Evolutionary conservation across 192 early-diverging fungal genomes (phyloP).

Genomic region (Podila epicladia): DNA sequence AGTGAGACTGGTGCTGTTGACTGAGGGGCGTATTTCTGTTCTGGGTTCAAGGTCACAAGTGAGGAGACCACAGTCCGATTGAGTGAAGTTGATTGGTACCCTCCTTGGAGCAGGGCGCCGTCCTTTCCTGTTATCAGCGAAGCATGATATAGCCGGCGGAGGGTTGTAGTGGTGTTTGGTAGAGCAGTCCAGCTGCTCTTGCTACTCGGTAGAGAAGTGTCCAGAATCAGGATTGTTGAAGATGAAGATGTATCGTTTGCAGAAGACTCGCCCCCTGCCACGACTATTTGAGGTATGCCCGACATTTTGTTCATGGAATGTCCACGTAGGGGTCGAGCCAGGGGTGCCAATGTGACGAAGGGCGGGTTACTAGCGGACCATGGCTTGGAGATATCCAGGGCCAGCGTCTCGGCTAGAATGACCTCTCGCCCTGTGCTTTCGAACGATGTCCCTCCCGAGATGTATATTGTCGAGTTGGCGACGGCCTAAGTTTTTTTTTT

Average conservation of each 20-base stretch:
- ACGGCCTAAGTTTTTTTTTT: constrained; percentile 3
- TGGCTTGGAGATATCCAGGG: constrained; percentile 26
- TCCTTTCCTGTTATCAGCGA: constrained; percentile 35
- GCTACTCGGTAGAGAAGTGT: background rate
- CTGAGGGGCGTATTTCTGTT: constrained; percentile 14
- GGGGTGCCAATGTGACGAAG: background rate
- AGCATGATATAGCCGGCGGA: constrained; percentile 41
- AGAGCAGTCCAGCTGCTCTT: constrained; percentile 35
- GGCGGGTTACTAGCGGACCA: constrained; percentile 23
- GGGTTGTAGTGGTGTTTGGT: constrained; percentile 14
- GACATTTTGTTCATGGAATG: constrained; percentile 27
- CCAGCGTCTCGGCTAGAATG: constrained; percentile 24
- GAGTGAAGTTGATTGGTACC: constrained; percentile 12
- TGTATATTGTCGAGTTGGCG: constrained; percentile 21
- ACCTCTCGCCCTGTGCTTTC: constrained; percentile 6
- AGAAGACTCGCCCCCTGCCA: constrained; percentile 37
- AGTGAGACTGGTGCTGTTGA: constrained; percentile 19
- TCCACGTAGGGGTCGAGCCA: constrained; percentile 23
- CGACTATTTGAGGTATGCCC: constrained; percentile 18
- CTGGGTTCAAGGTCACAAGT: constrained; percentile 18
- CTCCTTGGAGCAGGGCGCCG: constrained; percentile 35
- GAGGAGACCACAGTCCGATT: constrained; percentile 30
- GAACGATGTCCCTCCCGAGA: constrained; percentile 27
- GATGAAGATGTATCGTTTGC: background rate
- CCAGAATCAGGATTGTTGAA: constrained; percentile 9